Base-by-base conservation (phyloP, 768 basidiomycete genomes). In the Naganishia onofrii region DNA sequence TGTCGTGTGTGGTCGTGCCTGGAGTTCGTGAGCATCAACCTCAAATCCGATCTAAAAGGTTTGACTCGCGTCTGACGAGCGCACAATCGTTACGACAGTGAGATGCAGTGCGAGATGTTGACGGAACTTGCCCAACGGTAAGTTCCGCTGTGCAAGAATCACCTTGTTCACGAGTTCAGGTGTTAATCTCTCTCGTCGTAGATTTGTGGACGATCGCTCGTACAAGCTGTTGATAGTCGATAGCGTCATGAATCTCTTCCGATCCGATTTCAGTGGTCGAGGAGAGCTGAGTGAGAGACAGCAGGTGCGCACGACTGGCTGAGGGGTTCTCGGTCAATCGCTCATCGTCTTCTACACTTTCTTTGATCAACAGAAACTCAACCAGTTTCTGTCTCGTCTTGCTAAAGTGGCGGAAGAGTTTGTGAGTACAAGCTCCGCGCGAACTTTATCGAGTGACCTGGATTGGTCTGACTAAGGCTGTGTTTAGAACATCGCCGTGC, bases 171-270 rank as follows among this genome's bases (percentile, higher is more conserved):
- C 38, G 23, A 5, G 13, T 44, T 31, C 36, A 17, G 23, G 26
- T 12, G 28, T 9, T 4, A 3, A 9, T 51, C n/a, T 48, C 29
- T 19, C 34, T 55, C 3, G 15, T n/a, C 52, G 1, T 54, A 79
- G 75, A 60, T 77, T 77, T 68, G 75, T 75, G 26, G 75, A 79
- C 55, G 76, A 77, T 69, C 53, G 75, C 15, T 68, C 76, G 5
- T 81, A 76, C 77, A 78, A 79, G 70, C 73, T 81, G 6, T 76
- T 95, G 89, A 93, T 97, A 70, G 86, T 97, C 42, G 95, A 97
- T 79, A 93, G 91, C 75, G 94, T 97, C 71, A 95, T 98, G 92
- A 95, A 94, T 32, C 85, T 95, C 7, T 98, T 98, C 80, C 87
- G 53, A 23, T 79, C 80, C 60, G 94, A 98, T 81, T 98, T 84